These are phyloP conservation scores for Silybum marianum DNA, from an alignment of 129 eudicot genomes.

Conservation along the genomic window DNA sequence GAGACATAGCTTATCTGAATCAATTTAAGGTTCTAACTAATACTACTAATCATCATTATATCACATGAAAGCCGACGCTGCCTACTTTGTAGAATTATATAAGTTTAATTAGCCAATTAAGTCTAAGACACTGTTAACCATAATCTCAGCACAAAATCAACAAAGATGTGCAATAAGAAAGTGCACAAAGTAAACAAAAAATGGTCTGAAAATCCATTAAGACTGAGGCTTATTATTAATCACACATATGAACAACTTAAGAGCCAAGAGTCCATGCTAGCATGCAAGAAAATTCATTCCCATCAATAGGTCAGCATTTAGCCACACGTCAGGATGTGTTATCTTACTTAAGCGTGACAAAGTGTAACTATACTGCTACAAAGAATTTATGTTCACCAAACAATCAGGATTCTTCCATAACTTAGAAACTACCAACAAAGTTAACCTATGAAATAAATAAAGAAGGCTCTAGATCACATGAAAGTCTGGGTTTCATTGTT, in stretches of 20 bases:
- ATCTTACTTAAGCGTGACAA: not conserved
- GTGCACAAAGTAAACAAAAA: not conserved
- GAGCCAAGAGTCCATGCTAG: not conserved
- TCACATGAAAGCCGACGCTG: not conserved
- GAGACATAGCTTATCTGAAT: not conserved
- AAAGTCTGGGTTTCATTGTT: not conserved
- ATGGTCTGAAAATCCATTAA: not conserved
- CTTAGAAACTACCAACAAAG: not conserved
- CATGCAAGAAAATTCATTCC: not conserved
- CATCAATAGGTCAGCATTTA: not conserved
- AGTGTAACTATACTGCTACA: not conserved
- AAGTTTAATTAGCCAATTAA: not conserved
- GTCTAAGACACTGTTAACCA: not conserved
- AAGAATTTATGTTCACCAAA: not conserved
- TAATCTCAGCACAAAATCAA: not conserved
- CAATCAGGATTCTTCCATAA: not conserved
- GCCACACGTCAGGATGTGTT: not conserved
- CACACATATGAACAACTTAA: slow-evolving; percentile 4
- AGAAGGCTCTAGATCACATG: not conserved
- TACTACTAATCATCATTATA: not conserved
- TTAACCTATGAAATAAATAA: not conserved
- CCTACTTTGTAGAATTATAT: not conserved
- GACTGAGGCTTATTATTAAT: not conserved
- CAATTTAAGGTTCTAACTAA: not conserved
- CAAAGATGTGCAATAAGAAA: not conserved